Percentiles rank a stretch among this genome's conserved stretches.
Evolutionary conservation across 2,329 filamentous ascomycete species (phyloP).

Genomic region (Neopestalotiopsis sp.): DNA sequence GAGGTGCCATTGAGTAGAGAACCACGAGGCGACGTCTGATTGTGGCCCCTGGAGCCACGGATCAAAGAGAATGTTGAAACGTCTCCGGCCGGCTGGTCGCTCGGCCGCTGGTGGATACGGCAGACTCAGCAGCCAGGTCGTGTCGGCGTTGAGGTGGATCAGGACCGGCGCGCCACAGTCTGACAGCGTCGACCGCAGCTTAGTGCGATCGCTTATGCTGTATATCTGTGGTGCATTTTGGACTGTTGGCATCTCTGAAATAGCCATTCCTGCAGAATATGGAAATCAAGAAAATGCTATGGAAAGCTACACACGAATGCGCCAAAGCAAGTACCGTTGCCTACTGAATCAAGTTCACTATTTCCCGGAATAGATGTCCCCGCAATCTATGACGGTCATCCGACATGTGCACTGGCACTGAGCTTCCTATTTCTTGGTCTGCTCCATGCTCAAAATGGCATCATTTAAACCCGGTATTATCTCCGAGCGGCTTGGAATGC

Average conservation of each 20-base stretch:
- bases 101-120: slow-evolving; percentile 54
- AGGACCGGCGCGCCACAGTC: slow-evolving; percentile 46
- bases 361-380: neutral
- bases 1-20: slow-evolving; percentile 69
- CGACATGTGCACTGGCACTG: neutral
- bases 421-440: neutral
- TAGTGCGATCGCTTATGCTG: slow-evolving; percentile 17
- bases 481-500: neutral
- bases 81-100: slow-evolving; percentile 49
- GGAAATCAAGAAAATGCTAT: no score
- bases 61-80: slow-evolving; percentile 69
- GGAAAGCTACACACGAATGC: no score
- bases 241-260: neutral
- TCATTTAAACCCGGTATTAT: neutral
- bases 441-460: neutral
- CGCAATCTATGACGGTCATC: neutral
- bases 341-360: neutral
- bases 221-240: neutral
- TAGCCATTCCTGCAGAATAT: neutral
- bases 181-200: slow-evolving; percentile 5
- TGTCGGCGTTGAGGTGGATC: slow-evolving; percentile 70
- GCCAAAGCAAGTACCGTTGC: no score
- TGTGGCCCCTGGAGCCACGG: slow-evolving; percentile 69
- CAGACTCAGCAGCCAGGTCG: slow-evolving; percentile 70
- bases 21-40: slow-evolving; percentile 67